Base-by-base conservation (phyloP, 805 yeast species). In the Zygoascus bituminiphila region DNA sequence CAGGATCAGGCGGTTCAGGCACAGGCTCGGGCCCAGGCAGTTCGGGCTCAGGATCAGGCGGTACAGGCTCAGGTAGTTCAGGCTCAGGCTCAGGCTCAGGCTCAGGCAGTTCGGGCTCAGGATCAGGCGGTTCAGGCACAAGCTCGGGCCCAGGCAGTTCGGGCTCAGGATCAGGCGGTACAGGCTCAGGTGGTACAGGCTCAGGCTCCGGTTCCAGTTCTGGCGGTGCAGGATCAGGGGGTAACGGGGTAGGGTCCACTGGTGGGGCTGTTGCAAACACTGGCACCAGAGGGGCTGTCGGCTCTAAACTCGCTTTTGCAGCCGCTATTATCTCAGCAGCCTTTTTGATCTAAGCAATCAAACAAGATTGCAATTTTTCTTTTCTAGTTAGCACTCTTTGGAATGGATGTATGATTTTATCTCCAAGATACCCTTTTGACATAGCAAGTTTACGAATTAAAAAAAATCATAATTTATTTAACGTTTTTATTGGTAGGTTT, bases 11-110 rank as follows among this genome's bases (percentile, higher is more conserved):
- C 17, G 5, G 7, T 40, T 38, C 46, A 29, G 33, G 33, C 20
- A 20, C 22, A n/a, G 49, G 49, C 3, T 22, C 25, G 12, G 45
- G 45, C 26, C 22, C 45, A 14, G 44, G 46, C 22, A 7, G 46
- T 25, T 48, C 51, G 25, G 45, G 49, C 31, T 46, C 46, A 20
- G 49, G 49, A 25, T 41, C 49, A 41, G 46, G 46, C 21, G 40
- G 40, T 17, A 7, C 39, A 17, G 39, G 49, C 15, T 37, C 48
- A 22, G 23, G 49, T 14, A 36, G 49, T 15, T 45, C 51, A 12
- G 38, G 49, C 7, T 40, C 39, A n/a, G 50, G 46, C 33, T 48
- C 51, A 41, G 45, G 49, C 31, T 46, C 46, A 20, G 49, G 49
- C 39, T 41, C 49, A 41, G 46, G 46, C 21, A 20, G 40, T 17